phyloP scores from a whole-genome alignment of 257 asterid species.

The Solanum sejunctum region DNA sequence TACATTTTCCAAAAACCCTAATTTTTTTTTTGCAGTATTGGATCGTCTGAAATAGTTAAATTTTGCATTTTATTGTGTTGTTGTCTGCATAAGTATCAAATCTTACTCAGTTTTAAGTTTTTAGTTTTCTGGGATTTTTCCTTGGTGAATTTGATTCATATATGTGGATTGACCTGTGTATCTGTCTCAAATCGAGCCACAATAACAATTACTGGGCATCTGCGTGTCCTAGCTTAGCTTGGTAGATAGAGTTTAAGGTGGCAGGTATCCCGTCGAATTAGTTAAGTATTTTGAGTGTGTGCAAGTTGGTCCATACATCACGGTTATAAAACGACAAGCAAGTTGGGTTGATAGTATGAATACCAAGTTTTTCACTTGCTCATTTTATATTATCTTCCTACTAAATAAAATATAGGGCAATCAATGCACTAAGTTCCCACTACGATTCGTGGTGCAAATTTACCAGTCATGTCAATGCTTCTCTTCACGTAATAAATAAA shows the following conservation, averaged over 20 bases:
- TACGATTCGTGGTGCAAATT: no score
- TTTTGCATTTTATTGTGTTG: neutral
- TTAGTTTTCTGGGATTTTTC: neutral
- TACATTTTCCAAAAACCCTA: conserved; percentile 6
- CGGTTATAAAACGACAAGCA: neutral
- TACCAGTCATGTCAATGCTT: no score
- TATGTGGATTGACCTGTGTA: neutral
- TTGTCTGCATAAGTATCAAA: neutral
- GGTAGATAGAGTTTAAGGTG: no score
- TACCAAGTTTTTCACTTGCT: neutral
- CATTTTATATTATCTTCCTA: neutral
- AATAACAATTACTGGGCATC: no score
- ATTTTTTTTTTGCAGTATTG: neutral
- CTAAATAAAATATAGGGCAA: neutral
- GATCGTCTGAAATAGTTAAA: neutral
- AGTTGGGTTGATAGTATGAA: neutral
- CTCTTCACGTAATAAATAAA: no score
- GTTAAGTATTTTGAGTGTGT: no score
- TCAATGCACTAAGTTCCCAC: no score
- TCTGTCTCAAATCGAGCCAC: neutral
- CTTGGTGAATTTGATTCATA: neutral
- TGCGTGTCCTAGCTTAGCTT: no score
- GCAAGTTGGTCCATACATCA: no score
- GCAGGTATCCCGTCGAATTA: no score
- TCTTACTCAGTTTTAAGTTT: neutral